Evolutionary conservation across 352 stramenopile genomes (phyloP).

Genomic region (Saprolegnia parasitica): DNA sequence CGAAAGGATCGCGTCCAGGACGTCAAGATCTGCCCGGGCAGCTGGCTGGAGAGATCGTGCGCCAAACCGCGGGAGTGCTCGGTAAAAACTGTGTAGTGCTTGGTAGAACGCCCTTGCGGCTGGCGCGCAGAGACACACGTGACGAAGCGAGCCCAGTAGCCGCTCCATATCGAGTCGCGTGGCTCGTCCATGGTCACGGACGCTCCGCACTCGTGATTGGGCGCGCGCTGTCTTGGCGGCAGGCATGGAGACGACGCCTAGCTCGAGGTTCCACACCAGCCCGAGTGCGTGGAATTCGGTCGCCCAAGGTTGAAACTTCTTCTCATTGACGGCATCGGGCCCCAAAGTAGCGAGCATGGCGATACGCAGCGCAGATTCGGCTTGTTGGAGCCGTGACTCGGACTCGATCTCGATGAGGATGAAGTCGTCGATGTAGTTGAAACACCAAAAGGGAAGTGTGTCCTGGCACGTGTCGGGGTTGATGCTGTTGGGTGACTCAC

Average conservation of each 20-base stretch:
- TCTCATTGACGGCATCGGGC: constrained; percentile 25
- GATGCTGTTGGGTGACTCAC: constrained; percentile 20
- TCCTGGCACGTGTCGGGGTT: background rate
- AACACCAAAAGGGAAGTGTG: constrained; percentile 29
- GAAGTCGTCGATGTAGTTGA: constrained; percentile 34
- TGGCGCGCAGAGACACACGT: constrained; percentile 2
- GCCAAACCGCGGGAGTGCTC: background rate
- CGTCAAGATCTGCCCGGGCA: too few species aligned
- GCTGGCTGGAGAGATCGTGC: too few species aligned
- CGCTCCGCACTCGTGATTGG: background rate
- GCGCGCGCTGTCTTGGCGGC: constrained; percentile 24
- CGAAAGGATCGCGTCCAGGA: too few species aligned
- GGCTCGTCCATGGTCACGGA: background rate
- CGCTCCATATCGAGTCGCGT: background rate
- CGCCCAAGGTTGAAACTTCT: constrained; percentile 26
- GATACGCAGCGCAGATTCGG: constrained; percentile 20
- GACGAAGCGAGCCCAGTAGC: background rate
- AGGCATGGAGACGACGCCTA: constrained; percentile 28
- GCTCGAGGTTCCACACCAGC: constrained; percentile 27
- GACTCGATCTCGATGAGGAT: constrained; percentile 30
- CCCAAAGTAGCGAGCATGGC: constrained; percentile 29
- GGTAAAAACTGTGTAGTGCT: background rate
- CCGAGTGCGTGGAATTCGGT: constrained; percentile 18
- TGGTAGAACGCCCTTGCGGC: constrained; percentile 16
- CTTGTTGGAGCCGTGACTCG: background rate